Evolutionary conservation across 192 early-diverging fungal species (phyloP).

Genomic region (Thoreauomyces humboldtii): DNA sequence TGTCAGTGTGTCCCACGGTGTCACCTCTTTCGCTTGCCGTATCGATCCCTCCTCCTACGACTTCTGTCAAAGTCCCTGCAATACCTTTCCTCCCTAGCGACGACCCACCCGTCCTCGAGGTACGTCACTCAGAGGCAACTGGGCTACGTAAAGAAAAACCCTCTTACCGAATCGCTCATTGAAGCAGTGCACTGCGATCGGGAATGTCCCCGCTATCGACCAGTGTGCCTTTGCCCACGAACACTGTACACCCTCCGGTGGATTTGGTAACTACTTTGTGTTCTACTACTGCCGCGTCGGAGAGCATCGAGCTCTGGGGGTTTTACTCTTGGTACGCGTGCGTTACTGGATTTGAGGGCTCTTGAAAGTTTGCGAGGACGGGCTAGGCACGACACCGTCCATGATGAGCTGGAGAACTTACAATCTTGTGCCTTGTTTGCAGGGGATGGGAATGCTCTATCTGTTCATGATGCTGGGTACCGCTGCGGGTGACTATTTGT

Average conservation of each 20-base stretch:
- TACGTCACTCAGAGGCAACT: no score
- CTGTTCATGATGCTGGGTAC: slow-evolving; percentile 23
- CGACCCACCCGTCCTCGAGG: no score
- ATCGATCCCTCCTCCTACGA: no score
- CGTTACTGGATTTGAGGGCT: no score
- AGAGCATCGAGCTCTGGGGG: neutral
- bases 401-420: neutral
- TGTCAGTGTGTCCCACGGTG: no score
- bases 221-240: slow-evolving; percentile 4
- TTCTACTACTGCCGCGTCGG: slow-evolving; percentile 3
- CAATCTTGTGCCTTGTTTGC: neutral
- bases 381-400: no score
- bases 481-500: slow-evolving; percentile 25
- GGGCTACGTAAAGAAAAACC: no score
- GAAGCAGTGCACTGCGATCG: slow-evolving; percentile 7
- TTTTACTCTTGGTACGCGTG: slow-evolving; percentile 1
- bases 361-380: no score
- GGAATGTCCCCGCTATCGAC: neutral
- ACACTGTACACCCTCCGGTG: neutral
- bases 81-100: no score
- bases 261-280: slow-evolving; percentile 6
- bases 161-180: no score
- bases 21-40: no score
- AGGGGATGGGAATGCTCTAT: slow-evolving; percentile 10
- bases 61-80: no score